These are phyloP conservation scores for Aspergillus mulundensis DNA, from an alignment of 495 filamentous ascomycete genomes.

Conservation along the genomic window DNA sequence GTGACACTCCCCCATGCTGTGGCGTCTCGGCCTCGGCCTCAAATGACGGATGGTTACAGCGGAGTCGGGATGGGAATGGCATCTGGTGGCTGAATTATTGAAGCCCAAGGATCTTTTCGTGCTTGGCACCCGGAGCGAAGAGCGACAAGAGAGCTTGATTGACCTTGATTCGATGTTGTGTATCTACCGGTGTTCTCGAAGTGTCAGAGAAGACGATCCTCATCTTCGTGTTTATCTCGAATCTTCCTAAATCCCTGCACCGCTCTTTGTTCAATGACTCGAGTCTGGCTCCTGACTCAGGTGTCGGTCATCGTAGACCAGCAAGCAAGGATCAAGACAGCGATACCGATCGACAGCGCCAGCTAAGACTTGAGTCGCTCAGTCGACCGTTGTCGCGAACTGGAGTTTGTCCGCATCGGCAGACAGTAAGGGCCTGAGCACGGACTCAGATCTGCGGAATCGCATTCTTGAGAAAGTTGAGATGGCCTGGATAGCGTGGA, in stretches of 20 bases:
- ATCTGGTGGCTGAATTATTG: not conserved
- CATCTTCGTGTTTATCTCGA: not conserved
- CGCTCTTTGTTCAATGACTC: not conserved
- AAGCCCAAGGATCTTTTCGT: not conserved
- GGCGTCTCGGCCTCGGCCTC: not conserved
- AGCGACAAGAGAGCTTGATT: conserved; percentile 1
- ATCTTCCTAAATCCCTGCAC: too few relatives aligned
- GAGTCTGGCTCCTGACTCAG: not conserved
- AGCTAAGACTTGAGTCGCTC: not conserved
- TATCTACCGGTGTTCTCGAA: not conserved
- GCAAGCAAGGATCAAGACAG: too few relatives aligned
- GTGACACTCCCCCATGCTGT: not conserved
- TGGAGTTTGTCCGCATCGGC: too few relatives aligned
- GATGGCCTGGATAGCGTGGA: not conserved
- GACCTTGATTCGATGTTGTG: not conserved
- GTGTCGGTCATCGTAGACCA: not conserved
- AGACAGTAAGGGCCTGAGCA: not conserved
- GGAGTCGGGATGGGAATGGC: not conserved
- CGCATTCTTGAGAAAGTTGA: not conserved
- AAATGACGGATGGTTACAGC: not conserved
- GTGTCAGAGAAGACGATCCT: not conserved
- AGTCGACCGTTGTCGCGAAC: not conserved
- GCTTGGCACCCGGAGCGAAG: not conserved
- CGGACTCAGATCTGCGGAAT: not conserved
- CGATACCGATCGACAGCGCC: not conserved